Base-by-base conservation (phyloP, 345 rosid species). In the Lumnitzera racemosa region DNA sequence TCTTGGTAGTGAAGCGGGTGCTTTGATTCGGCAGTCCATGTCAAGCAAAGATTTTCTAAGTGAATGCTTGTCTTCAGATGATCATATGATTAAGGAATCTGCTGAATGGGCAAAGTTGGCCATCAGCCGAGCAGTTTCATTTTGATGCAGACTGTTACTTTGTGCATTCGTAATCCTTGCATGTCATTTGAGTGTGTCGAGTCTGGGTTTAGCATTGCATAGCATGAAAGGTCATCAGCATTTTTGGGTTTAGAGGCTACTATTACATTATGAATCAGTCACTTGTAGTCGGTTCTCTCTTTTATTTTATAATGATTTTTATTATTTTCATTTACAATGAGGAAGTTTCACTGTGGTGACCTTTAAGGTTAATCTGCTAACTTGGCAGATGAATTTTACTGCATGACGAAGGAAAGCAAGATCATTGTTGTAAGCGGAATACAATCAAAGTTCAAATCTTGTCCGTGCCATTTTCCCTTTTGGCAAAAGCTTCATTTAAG, bases 41-140 rank as follows among this genome's bases (percentile, higher is more conserved):
- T 78, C 86, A 47, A 69, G 75, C 72, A 76, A 74, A 69, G 83
- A 76, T 57, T 81, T 81, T 61, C 71, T 81, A 24, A 76, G 64
- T 59, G 86, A 81, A 67, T 81, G 86, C 56, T 73, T 81, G 46
- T 78, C 79, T 4, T 76, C 86, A 3, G 83, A 81, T 49, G 86
- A 81, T 54, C 72, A 69, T 67, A 55, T 78, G 79, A 79, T 83
- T 54, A 83, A 83, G 75, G 86, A 81, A 78, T 81, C 86, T 59
- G 86, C 86, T 15, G 83, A 81, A 65, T 81, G 86, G 86, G 79
- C 86, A 67, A 81, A 78, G 79, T 66, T 81, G 79, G 83, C 86
- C 70, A 74, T 81, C 57, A 63, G 62, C 52, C 80, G 82, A 50
- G 83, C 81, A 61, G 71, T 81, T 69, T 76, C 86, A 56, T 74